Percentiles rank a stretch among this genome's conserved stretches.
phyloP scores from a whole-genome alignment of 176 grass and related monocot species.

The Guadua angustifolia region DNA sequence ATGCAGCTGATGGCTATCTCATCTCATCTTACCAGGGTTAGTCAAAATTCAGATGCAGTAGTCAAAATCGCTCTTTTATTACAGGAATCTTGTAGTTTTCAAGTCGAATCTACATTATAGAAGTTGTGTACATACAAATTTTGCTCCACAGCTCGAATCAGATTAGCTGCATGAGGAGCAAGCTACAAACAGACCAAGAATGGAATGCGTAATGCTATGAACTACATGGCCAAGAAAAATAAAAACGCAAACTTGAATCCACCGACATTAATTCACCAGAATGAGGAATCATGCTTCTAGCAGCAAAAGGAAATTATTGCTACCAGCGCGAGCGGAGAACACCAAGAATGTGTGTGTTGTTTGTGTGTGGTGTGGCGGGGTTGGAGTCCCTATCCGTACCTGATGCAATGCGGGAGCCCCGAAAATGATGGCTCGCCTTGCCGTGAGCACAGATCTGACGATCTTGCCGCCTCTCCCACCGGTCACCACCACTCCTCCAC shows the following conservation, averaged over 20 bases:
- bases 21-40: slow-evolving; percentile 14
- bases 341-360: not conserved
- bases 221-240: not conserved
- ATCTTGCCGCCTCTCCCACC: not conserved
- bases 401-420: slow-evolving; percentile 41
- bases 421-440: slow-evolving; percentile 34
- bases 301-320: too few species aligned
- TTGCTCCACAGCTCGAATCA: not conserved
- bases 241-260: not conserved
- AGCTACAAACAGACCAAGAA: not conserved
- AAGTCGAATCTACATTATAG: not conserved
- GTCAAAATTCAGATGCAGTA: not conserved
- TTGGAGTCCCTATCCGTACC: not conserved
- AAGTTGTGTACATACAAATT: not conserved
- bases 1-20: not conserved
- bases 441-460: slow-evolving; percentile 49
- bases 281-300: not conserved
- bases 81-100: slow-evolving; percentile 1
- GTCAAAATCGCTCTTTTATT: slow-evolving; percentile 4
- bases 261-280: not conserved
- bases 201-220: not conserved
- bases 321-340: not conserved
- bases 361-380: too few species aligned
- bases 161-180: not conserved
- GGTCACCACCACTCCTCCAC: not conserved